phyloP scores from a whole-genome alignment of 2,329 filamentous ascomycete species.

The Myotisia sp. region DNA sequence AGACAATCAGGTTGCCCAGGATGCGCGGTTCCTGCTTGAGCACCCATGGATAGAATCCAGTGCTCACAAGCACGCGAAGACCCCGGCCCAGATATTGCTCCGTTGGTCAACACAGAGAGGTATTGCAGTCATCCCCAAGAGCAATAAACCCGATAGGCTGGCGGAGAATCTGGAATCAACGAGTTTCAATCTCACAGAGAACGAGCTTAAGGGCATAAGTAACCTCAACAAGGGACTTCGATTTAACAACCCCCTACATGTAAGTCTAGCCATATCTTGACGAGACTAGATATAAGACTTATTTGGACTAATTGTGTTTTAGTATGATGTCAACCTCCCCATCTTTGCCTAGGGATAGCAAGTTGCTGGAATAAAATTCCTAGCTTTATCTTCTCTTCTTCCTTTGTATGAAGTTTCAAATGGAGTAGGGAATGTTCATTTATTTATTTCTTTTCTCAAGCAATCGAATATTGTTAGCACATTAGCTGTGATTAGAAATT shows the following conservation, averaged over 20 bases:
- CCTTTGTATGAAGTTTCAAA: too few species aligned
- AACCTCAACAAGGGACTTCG: conserved; percentile 51
- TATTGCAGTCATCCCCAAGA: conserved; percentile 72
- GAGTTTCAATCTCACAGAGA: conserved; percentile 49
- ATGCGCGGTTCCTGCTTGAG: conserved; percentile 56
- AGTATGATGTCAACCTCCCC: conserved; percentile 36
- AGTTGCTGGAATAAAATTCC: not conserved
- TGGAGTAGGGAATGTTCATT: too few species aligned
- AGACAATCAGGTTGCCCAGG: conserved; percentile 52
- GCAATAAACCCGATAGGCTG: conserved; percentile 43
- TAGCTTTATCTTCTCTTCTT: not conserved
- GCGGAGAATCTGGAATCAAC: conserved; percentile 53
- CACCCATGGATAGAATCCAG: conserved; percentile 50
- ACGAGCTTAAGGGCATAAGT: conserved; percentile 54
- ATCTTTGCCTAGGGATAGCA: conserved; percentile 30
- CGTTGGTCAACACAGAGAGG: conserved; percentile 77
- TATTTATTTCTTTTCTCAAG: too few species aligned
- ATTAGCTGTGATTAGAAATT: too few species aligned
- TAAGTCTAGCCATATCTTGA: conserved; percentile 30
- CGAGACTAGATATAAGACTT: conserved; percentile 15
- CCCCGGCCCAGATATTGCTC: conserved; percentile 65
- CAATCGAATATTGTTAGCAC: too few species aligned
- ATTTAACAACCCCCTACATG: conserved; percentile 63
- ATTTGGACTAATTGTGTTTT: too few species aligned
- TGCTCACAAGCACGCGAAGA: conserved; percentile 56